Evolutionary conservation across 1,139 yeast species (phyloP), one percentile per base, ranked within the genome.

Genomic region (Candida pseudoviswanathii): DNA sequence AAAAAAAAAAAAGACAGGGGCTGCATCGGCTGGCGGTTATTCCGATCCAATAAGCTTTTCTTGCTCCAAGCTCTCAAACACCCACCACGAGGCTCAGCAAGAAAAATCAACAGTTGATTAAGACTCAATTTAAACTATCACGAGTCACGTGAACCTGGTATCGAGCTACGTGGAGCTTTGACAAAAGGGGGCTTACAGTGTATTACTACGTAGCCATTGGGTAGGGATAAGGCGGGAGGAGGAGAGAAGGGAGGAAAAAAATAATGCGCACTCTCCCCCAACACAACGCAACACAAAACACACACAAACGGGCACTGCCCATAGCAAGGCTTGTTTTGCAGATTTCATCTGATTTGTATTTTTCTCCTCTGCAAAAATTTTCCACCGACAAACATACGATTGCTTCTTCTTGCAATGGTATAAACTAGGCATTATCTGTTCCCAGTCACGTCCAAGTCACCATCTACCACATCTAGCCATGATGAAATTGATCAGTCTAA

Each of bases 401-500:
- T 27, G 30, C 30, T 27, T 16, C 16, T 16, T 16, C 6, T 27
- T 27, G 8, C 6, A 27, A 27, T 27, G 30, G 9, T 27, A 6
- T 27, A 27, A 8, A 27, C 30, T 27, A 8, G 9, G 2, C 30
- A 16, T 16, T 16, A 16, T 2, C 16, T 16, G 16, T 16, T 16
- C 16, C 16, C 2, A 16, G 16, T 16, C 16, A 16, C 16, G 16
- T 16, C 16, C 16, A 16, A 16, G 16, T 16, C 16, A 1, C 16
- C 16, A 1, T 16, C 16, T 16, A 16, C 16, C 16, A 16, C 16
- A 16, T 16, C 16, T 16, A 16, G 21, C 3, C 5, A 33, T 43
- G 41, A 27, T 43, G 6, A 43, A 36, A 6, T 10, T 43, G 9
- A 26, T 43, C 25, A 36, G 45, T 33, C 33, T 45, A 21, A 49